Conservation (phyloP, 345 rosid species). For the Dipteronia dyeriana region DNA sequence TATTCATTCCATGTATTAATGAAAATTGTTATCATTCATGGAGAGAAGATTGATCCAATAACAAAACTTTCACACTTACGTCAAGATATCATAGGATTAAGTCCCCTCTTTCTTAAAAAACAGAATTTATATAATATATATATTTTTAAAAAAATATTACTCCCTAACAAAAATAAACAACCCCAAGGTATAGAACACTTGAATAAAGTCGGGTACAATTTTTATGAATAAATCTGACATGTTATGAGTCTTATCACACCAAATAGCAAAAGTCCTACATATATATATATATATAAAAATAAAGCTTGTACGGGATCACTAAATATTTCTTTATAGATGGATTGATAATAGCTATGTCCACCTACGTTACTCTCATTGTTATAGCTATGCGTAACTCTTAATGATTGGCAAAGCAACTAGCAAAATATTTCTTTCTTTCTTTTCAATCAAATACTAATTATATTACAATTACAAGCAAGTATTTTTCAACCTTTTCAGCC, state of each 20-base stretch:
- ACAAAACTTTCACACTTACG: too few relatives aligned
- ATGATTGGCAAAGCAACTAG: neutral
- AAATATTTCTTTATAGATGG: neutral
- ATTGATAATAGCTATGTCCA: neutral
- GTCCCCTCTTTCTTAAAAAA: fast-evolving
- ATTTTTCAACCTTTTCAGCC: too few relatives aligned
- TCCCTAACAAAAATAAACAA: neutral
- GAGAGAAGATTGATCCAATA: too few relatives aligned
- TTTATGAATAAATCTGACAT: neutral
- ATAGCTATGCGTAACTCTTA: neutral
- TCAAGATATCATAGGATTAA: fast-evolving
- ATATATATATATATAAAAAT: neutral
- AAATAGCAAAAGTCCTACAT: neutral
- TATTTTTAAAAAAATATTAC: neutral
- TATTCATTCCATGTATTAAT: too few relatives aligned
- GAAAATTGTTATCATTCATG: too few relatives aligned
- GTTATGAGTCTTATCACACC: neutral
- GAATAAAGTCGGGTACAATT: neutral
- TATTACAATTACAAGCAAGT: too few relatives aligned
- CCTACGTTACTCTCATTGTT: neutral
- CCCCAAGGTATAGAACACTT: neutral
- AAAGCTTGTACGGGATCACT: neutral
- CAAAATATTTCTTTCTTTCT: neutral
- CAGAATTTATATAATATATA: too few relatives aligned
- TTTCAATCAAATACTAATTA: neutral